Evolutionary conservation across 164 flowering plant genomes (phyloP).

Genomic region (Stephania yunnanensis): DNA sequence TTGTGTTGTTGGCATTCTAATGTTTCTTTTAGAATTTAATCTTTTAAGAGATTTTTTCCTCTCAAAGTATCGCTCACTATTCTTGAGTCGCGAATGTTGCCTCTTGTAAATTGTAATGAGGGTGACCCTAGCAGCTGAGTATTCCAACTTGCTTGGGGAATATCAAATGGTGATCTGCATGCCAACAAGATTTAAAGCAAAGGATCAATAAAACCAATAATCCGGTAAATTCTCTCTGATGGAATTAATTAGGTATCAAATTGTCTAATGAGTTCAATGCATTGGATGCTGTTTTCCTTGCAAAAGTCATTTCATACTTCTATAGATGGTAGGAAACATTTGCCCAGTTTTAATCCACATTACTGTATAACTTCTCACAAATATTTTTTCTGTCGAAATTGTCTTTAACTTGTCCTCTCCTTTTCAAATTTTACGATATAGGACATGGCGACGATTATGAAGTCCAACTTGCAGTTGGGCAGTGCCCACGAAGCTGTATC

Average conservation of each 20-base stretch:
- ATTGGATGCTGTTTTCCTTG: neutral
- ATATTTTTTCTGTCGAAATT: neutral
- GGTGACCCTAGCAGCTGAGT: neutral
- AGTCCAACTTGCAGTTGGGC: slow-evolving; percentile 80
- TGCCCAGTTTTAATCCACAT: neutral
- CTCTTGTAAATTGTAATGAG: neutral
- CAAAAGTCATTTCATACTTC: neutral
- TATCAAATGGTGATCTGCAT: neutral
- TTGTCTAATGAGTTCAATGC: neutral
- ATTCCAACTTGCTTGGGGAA: neutral
- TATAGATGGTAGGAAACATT: neutral
- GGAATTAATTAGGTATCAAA: neutral
- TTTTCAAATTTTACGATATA: slow-evolving; percentile 14
- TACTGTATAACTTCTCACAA: neutral
- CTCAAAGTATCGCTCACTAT: neutral
- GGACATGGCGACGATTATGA: slow-evolving; percentile 67
- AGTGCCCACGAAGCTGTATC: slow-evolving; percentile 89
- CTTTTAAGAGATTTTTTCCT: neutral
- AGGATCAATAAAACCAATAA: neutral
- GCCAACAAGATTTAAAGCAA: neutral
- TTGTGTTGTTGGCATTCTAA: neutral
- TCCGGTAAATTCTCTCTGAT: neutral
- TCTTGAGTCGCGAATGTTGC: neutral
- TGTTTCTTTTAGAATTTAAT: neutral
- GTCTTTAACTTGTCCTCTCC: neutral